A percentile compares a stretch with the other conserved stretches of the same genome.
Evolutionary conservation across 345 rosid genomes (phyloP).

Genomic region (Eucalyptus curtisii): DNA sequence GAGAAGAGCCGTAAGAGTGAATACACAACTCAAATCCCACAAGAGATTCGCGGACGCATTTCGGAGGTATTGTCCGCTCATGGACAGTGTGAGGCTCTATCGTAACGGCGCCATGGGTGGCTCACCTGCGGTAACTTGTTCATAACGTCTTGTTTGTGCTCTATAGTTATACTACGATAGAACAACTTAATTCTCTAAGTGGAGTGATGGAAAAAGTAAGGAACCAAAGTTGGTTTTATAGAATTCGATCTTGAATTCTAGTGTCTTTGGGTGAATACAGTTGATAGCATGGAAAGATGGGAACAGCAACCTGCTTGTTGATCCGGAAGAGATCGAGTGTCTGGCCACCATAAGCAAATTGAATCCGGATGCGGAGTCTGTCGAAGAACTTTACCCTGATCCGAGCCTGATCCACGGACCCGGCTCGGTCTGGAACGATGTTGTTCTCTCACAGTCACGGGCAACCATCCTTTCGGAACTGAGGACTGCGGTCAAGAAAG

Average conservation of each 20-base stretch:
- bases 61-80: conserved; percentile 47
- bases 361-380: conserved; percentile 48
- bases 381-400: conserved; percentile 51
- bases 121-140: conserved; percentile 47
- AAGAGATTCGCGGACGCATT: conserved; percentile 84
- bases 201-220: not conserved
- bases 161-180: not conserved
- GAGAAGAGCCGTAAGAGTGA: conserved; percentile 84
- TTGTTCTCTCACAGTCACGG: conserved; percentile 34
- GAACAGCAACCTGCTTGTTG: conserved; percentile 47
- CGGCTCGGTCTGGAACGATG: conserved; percentile 65
- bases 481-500: conserved; percentile 16
- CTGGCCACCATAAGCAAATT: conserved; percentile 27
- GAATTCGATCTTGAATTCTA: not conserved
- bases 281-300: conserved; percentile 80
- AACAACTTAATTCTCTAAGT: not conserved
- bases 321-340: conserved; percentile 45
- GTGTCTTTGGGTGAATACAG: conserved; percentile 11
- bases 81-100: conserved; percentile 72
- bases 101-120: conserved; percentile 65
- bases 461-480: conserved; percentile 28
- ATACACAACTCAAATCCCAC: conserved; percentile 71
- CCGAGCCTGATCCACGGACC: conserved; percentile 18
- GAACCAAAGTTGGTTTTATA: not conserved
- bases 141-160: not conserved